Evolutionary conservation across 1,284 basidiomycete species (phyloP).

Genomic region (Ceratobasidium sp.): DNA sequence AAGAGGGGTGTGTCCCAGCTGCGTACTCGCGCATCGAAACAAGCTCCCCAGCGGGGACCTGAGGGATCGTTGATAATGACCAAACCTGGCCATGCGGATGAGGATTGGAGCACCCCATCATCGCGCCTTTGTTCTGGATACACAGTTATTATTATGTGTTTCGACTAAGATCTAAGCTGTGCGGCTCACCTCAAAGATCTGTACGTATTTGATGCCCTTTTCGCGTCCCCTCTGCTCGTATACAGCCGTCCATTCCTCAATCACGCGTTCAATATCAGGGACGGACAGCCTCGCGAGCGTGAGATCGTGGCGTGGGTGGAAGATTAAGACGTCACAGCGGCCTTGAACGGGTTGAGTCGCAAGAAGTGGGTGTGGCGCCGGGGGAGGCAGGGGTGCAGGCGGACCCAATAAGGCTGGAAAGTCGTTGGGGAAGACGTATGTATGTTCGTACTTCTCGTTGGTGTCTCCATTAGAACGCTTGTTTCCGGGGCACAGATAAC

Average conservation of each 20-base stretch:
- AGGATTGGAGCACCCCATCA: conserved; percentile 97
- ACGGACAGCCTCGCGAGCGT: conserved; percentile 76
- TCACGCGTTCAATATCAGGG: conserved; percentile 69
- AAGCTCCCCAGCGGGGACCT: conserved; percentile 71
- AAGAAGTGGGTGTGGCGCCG: conserved; percentile 66
- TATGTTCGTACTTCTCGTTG: conserved; percentile 74
- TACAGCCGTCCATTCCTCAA: conserved; percentile 77
- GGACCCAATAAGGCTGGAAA: conserved; percentile 79
- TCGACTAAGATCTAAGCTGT: not conserved
- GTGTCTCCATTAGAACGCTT: conserved; percentile 71
- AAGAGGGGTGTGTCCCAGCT: conserved; percentile 49
- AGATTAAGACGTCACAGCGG: conserved; percentile 87
- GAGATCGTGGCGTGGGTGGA: conserved; percentile 89
- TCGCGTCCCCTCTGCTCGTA: conserved; percentile 67
- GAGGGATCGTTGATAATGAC: conserved; percentile 78
- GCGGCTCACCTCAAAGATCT: conserved; percentile 79
- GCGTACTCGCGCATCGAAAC: conserved; percentile 64
- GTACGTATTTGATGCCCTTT: conserved; percentile 77
- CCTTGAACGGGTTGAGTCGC: conserved; percentile 76
- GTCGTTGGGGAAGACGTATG: conserved; percentile 78
- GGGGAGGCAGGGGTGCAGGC: conserved; percentile 58
- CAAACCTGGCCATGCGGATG: conserved; percentile 95
- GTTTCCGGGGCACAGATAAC: conserved; percentile 93
- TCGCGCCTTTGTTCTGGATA: conserved; percentile 84
- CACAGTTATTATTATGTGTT: conserved; percentile 1